Conservation (phyloP, 2,329 filamentous ascomycete species). For the Amesomyces nigricolor region DNA sequence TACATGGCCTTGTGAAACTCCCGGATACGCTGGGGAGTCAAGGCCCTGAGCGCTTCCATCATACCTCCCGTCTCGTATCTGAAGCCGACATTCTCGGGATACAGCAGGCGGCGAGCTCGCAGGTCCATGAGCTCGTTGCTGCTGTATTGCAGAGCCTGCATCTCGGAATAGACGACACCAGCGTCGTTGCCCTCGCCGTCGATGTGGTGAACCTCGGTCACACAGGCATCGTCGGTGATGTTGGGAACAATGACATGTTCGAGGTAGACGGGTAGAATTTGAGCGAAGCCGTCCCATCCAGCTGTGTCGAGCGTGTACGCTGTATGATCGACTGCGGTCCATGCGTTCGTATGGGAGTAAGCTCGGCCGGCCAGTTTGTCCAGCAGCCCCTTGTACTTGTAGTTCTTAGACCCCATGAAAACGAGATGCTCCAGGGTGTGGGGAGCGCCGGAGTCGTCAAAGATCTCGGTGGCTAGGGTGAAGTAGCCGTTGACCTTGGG, state of each 20-base stretch:
- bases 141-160: slow-evolving; percentile 91
- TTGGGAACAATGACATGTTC: slow-evolving; percentile 91
- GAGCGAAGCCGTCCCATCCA: slow-evolving; percentile 93
- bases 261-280: slow-evolving; percentile 89
- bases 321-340: slow-evolving; percentile 94
- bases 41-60: slow-evolving; percentile 81
- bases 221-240: slow-evolving; percentile 84
- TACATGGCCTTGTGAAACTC: slow-evolving; percentile 96
- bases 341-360: slow-evolving; percentile 92
- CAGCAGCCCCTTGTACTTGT: slow-evolving; percentile 89
- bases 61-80: slow-evolving; percentile 97
- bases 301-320: slow-evolving; percentile 93
- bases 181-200: slow-evolving; percentile 92
- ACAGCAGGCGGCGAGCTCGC: slow-evolving; percentile 70
- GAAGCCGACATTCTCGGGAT: slow-evolving; percentile 85
- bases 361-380: slow-evolving; percentile 91
- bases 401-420: slow-evolving; percentile 89
- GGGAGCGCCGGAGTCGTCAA: slow-evolving; percentile 91
- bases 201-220: slow-evolving; percentile 94
- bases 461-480: slow-evolving; percentile 90
- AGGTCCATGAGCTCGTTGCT: slow-evolving; percentile 84
- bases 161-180: slow-evolving; percentile 96
- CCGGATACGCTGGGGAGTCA: slow-evolving; percentile 87
- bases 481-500: slow-evolving; percentile 97
- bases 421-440: slow-evolving; percentile 78